Base-by-base conservation (phyloP, 768 basidiomycete genomes). In the Gloeophyllum trabeum region DNA sequence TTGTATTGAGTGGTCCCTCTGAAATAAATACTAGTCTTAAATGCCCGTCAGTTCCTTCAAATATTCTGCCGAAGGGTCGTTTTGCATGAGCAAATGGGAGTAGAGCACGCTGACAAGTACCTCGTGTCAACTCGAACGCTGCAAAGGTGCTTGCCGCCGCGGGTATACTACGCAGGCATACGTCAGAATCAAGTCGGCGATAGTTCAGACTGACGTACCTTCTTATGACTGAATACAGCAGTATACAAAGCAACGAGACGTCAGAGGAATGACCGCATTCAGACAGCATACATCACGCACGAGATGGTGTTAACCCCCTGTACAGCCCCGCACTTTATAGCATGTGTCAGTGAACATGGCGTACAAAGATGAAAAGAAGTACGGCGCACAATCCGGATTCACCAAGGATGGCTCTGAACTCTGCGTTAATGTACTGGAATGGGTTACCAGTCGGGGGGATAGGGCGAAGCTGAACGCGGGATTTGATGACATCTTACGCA, bases 81-180 rank as follows among this genome's bases (percentile, higher is more conserved):
- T 10, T 32, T 16, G 28, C 16, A 16, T 32, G 28, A 32, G 28
- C 10, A 32, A 10, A 10, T 10, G 28, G 28, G 16, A 10, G 10
- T 32, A 32, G 16, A 32, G 28, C 10, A 32, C 10, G 28, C 10
- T 16, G 16, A 32, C 10, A 32, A 10, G 28, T 41, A 79, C 81
- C 81, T 65, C 87, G 63, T 0, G 81, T 87, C 21, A 92, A 54
- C 58, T 96, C 91, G 53, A 84, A 96, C 0, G 85, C 84, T 7
- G 86, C 81, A 50, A 96, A 94, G 3, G 92, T 96, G 49, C 81
- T 80, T 34, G 78, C 92, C 10, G 90, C 91, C 4, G 92, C 87
- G 12, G 92, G 92, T 52, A 93, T 89, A 60, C 89, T 90, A 48
- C 38, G 24, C 13, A 51, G 46, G 20, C 12, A 19, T 12, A 3